Conservation (phyloP, 306 rosid species). For the Vachellia collinsii region DNA sequence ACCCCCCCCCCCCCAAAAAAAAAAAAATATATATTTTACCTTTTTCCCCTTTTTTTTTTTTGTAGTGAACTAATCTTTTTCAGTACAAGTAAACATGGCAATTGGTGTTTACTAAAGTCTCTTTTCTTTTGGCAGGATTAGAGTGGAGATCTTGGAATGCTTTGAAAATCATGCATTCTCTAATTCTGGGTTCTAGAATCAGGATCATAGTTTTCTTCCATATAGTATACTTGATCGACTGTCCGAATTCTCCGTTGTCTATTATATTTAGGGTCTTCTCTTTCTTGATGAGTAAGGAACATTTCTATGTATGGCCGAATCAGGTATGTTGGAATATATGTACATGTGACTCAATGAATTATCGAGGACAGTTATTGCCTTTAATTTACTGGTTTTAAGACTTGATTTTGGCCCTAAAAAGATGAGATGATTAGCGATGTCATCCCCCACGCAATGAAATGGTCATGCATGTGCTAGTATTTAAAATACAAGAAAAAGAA, state of each 20-base stretch:
- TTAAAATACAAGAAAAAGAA: not conserved
- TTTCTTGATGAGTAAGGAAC: constrained; percentile 16
- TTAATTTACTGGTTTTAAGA: constrained; percentile 14
- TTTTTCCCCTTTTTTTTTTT: no score
- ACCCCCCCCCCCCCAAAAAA: no score
- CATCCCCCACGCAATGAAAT: not conserved
- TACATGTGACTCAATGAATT: not conserved
- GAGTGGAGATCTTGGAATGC: constrained; percentile 19
- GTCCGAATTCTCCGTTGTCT: not conserved
- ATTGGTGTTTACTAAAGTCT: constrained; percentile 7
- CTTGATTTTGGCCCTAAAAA: not conserved
- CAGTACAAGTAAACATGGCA: not conserved
- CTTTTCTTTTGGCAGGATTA: constrained; percentile 39
- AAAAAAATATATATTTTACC: no score
- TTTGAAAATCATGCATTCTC: constrained; percentile 13
- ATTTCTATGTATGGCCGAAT: constrained; percentile 15
- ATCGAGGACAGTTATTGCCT: constrained; percentile 5
- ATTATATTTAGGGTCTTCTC: not conserved
- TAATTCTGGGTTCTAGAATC: constrained; percentile 24
- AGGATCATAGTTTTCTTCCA: constrained; percentile 5
- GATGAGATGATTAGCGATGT: not conserved
- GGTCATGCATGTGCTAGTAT: not conserved
- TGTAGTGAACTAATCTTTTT: not conserved
- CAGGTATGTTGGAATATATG: constrained; percentile 7
- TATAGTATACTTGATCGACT: constrained; percentile 11